Evolutionary conservation across 208 protist genomes (phyloP).

Genomic region (Trypanosoma platydactyli): DNA sequence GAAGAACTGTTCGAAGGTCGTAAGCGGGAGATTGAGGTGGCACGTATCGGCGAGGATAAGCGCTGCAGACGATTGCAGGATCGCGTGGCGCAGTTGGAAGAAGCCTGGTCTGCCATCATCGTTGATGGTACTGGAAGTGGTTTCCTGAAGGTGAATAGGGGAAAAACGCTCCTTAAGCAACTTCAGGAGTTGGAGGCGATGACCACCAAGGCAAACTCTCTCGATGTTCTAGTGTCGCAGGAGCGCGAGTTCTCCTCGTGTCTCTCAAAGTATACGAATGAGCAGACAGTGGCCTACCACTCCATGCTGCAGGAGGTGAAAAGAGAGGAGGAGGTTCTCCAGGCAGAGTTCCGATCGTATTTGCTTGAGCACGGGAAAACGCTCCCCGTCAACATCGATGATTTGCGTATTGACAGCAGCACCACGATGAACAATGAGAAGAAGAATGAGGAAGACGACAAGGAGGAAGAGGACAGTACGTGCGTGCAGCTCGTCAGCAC

Average conservation of each 20-base stretch:
- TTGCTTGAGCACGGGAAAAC: conserved; percentile 39
- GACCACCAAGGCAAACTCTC: conserved; percentile 32
- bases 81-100: conserved; percentile 44
- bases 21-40: conserved; percentile 70
- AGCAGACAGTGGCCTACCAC: conserved; percentile 41
- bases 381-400: conserved; percentile 30
- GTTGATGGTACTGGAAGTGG: conserved; percentile 21
- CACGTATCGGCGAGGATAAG: conserved; percentile 48
- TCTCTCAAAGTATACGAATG: conserved; percentile 41
- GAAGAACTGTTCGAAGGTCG: conserved; percentile 76
- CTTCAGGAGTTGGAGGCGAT: conserved; percentile 44
- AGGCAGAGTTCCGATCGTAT: conserved; percentile 42
- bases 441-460: background rate
- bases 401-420: background rate
- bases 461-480: conserved; percentile 27
- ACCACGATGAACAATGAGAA: too few species aligned
- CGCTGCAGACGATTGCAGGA: conserved; percentile 54
- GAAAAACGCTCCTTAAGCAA: conserved; percentile 37
- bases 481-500: conserved; percentile 32
- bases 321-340: conserved; percentile 42
- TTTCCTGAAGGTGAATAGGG: conserved; percentile 29
- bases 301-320: conserved; percentile 31
- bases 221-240: conserved; percentile 41
- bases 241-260: conserved; percentile 50
- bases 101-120: conserved; percentile 37